These are phyloP conservation scores for Torulaspora delbrueckii DNA, from an alignment of 805 yeast genomes.

Conservation along the genomic window DNA sequence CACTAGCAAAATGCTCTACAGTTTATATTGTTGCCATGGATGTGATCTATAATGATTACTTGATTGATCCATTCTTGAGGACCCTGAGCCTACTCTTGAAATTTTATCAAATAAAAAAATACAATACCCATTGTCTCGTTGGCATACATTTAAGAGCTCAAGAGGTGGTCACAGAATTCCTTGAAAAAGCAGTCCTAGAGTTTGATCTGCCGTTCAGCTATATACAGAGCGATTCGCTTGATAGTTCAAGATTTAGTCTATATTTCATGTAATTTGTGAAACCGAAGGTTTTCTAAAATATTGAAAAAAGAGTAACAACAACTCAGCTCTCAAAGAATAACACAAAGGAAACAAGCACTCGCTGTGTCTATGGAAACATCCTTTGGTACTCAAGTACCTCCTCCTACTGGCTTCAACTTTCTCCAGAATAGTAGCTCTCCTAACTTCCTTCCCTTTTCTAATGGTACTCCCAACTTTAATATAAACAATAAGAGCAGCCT, in stretches of 20 bases:
- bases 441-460: constrained; percentile 1
- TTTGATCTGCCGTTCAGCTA: constrained; percentile 18
- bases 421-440: constrained; percentile 9
- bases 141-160: constrained; percentile 35
- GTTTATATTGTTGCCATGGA: constrained; percentile 34
- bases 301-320: not conserved
- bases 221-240: constrained; percentile 16
- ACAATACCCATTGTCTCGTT: constrained; percentile 17
- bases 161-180: constrained; percentile 26
- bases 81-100: constrained; percentile 20
- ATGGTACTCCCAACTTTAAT: constrained; percentile 4
- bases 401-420: constrained; percentile 17
- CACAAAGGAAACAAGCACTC: not conserved
- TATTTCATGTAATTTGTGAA: constrained; percentile 15
- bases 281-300: not conserved
- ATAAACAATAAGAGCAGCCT: constrained; percentile 4
- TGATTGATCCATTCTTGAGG: constrained; percentile 30
- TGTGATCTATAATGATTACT: constrained; percentile 35
- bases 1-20: not conserved
- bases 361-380: constrained; percentile 17
- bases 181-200: constrained; percentile 26
- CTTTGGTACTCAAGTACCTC: constrained; percentile 18
- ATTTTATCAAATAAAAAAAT: constrained; percentile 7
- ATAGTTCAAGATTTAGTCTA: constrained; percentile 23
- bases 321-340: not conserved